Evolutionary conservation across 2,329 filamentous ascomycete species (phyloP), one percentile per base, ranked within the genome.

Genomic region (Colletotrichum filicis): DNA sequence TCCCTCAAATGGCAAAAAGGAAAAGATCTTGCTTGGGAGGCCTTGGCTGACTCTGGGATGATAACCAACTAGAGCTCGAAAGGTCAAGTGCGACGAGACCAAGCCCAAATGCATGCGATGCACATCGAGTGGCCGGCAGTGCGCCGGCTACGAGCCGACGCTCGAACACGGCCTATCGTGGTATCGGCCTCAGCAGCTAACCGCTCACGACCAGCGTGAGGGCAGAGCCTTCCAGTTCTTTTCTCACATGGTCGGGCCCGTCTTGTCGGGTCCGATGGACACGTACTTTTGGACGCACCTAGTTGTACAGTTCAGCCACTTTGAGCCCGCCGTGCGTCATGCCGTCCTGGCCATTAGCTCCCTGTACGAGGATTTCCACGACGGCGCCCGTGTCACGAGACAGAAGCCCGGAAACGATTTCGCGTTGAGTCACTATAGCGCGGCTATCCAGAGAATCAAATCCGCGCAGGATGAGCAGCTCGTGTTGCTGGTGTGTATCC

Each of bases 31-130:
- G 37, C 37, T 14, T n/a, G 12, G 24, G 55, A 24, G 24, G 55
- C 28, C 30, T 49, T 42, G 56, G 52, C 24, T 65, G 14, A 26
- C 37, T 28, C 11, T 11, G 7, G 24, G 9, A 35, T 42, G 37
- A 19, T 42, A 42, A 42, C 37, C 16, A 37, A 26, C 66, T 19
- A 89, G 87, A 79, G 84, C 87, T 58, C 86, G 88, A 66, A 87
- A 87, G 72, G 85, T 90, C 59, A 90, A 90, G 78, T 90, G 88
- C 78, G 88, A 89, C 74, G 88, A 90, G 78, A 81, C 79, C n/a
- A 89, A 87, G 67, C 88, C 88, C 1, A 81, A 79, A 52, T 91
- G 89, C 76, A 79, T 84, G 52, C 85, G 87, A 71, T 91, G 89
- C 76, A 84, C 84, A 28, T 87, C 85, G 61, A 90, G 88, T 3